Conservation (phyloP, 176 grass and related monocot species). For the Areca catechu region DNA sequence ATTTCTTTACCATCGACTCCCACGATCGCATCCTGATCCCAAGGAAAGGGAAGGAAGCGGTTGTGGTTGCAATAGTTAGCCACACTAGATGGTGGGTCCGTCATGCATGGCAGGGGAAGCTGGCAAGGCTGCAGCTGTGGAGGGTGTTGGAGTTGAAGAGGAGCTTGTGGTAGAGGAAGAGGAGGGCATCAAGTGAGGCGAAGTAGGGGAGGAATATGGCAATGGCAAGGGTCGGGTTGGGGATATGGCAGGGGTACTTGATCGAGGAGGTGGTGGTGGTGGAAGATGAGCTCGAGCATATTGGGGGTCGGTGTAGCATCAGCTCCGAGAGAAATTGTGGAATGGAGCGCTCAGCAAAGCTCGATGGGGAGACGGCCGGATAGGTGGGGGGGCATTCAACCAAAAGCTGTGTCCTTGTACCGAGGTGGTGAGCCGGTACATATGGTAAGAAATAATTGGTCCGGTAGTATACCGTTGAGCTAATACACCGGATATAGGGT, state of each 20-base stretch:
- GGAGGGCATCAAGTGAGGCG: constrained; percentile 51
- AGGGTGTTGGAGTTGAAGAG: constrained; percentile 30
- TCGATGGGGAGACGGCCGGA: no score
- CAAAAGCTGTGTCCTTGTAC: no score
- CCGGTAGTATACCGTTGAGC: no score
- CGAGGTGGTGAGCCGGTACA: no score
- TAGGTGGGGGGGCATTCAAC: no score
- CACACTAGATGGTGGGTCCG: background rate
- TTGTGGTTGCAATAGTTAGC: constrained; percentile 40
- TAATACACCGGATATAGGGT: no score
- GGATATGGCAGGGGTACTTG: constrained; percentile 31
- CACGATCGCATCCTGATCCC: background rate
- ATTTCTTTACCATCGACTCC: no score
- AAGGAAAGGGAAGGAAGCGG: constrained; percentile 57
- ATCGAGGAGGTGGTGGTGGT: constrained; percentile 46
- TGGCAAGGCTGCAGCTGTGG: constrained; percentile 29
- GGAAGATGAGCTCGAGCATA: constrained; percentile 64
- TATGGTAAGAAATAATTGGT: no score
- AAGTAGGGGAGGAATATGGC: constrained; percentile 82
- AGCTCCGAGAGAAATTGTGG: constrained; percentile 31
- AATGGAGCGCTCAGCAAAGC: no score
- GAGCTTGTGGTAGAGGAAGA: constrained; percentile 33
- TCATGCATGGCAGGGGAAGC: constrained; percentile 25
- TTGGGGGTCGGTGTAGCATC: constrained; percentile 51
- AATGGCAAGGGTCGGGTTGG: constrained; percentile 26